Conservation (phyloP, 2,329 filamentous ascomycete species). For the Sphaerulina vaccinii region DNA sequence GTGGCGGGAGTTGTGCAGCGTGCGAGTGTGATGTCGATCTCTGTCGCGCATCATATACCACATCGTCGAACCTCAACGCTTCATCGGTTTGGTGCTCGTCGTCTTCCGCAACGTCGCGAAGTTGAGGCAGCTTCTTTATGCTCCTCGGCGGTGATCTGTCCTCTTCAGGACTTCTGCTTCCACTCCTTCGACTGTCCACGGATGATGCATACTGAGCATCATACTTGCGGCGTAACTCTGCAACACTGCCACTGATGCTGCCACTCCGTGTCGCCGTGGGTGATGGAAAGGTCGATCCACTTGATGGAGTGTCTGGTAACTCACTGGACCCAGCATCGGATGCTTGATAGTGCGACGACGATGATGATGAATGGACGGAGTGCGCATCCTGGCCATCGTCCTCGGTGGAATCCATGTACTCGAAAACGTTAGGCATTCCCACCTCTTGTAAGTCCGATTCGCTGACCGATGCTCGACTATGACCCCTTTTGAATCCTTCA, state of each 20-base stretch:
- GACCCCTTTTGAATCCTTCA: constrained; percentile 16
- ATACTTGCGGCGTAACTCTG: constrained; percentile 33
- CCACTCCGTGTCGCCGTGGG: constrained; percentile 29
- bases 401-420: constrained; percentile 30
- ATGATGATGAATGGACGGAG: constrained; percentile 28
- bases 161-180: constrained; percentile 22
- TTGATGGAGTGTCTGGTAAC: constrained; percentile 34
- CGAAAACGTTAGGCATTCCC: constrained; percentile 30
- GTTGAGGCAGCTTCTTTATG: constrained; percentile 14
- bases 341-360: constrained; percentile 34
- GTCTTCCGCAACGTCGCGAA: constrained; percentile 19
- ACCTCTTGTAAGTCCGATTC: constrained; percentile 19
- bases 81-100: constrained; percentile 7
- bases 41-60: constrained; percentile 16
- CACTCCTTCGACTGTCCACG: constrained; percentile 13
- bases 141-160: constrained; percentile 15
- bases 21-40: constrained; percentile 19
- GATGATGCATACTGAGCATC: constrained; percentile 26
- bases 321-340: constrained; percentile 36
- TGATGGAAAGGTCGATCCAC: constrained; percentile 34
- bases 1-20: constrained; percentile 18
- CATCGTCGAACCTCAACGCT: constrained; percentile 4
- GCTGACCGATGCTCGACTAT: constrained; percentile 17
- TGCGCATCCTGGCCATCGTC: constrained; percentile 26
- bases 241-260: constrained; percentile 32